Evolutionary conservation across 1,139 yeast genomes (phyloP).

Genomic region (Taiozyma onychis): DNA sequence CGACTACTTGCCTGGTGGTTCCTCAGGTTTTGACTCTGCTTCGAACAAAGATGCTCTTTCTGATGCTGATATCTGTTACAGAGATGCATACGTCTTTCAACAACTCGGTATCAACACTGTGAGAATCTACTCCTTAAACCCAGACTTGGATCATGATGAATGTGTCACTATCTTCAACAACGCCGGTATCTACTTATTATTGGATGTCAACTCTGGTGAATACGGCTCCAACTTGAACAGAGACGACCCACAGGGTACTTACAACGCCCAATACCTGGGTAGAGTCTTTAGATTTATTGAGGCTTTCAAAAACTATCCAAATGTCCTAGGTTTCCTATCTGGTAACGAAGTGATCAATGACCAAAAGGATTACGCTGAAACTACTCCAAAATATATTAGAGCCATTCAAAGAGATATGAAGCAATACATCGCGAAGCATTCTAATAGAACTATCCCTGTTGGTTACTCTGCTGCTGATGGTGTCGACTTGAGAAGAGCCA

Average conservation of each 20-base stretch:
- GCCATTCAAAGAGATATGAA: constrained; percentile 92
- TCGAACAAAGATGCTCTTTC: constrained; percentile 60
- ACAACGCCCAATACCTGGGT: constrained; percentile 59
- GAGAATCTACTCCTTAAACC: constrained; percentile 66
- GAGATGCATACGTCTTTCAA: constrained; percentile 78
- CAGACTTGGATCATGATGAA: constrained; percentile 74
- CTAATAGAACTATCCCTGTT: constrained; percentile 75
- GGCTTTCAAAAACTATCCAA: constrained; percentile 75
- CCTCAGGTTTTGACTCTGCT: constrained; percentile 45
- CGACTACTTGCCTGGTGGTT: constrained; percentile 73
- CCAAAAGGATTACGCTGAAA: constrained; percentile 53
- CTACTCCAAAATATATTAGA: constrained; percentile 65
- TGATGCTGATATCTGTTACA: constrained; percentile 62
- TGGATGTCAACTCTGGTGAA: constrained; percentile 82
- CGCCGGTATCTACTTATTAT: constrained; percentile 82
- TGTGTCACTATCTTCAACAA: constrained; percentile 84
- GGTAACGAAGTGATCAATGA: constrained; percentile 94
- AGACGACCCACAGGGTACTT: constrained; percentile 62
- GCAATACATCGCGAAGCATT: constrained; percentile 62
- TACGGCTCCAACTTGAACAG: constrained; percentile 64
- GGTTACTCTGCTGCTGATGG: constrained; percentile 95
- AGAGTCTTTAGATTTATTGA: constrained; percentile 82
- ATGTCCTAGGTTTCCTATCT: constrained; percentile 84
- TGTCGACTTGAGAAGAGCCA: constrained; percentile 58
- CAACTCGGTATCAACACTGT: constrained; percentile 73